Evolutionary conservation across 306 rosid species (phyloP).

Genomic region (Ziziphus jujuba): DNA sequence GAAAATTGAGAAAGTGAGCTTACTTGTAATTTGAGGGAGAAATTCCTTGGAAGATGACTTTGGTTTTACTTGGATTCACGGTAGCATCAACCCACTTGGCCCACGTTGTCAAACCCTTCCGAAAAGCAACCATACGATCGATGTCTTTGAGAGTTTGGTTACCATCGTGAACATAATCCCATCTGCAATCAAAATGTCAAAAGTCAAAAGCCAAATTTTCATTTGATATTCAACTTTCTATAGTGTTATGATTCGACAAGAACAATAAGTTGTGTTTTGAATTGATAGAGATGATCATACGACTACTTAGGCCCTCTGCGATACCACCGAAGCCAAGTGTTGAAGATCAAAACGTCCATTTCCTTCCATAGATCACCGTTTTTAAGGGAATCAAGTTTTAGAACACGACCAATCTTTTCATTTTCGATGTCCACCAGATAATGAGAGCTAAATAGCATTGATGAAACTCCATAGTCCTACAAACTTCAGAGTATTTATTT

Average conservation of each 20-base stretch:
- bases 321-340: constrained; percentile 89
- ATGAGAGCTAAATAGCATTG: constrained; percentile 24
- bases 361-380: constrained; percentile 56
- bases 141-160: constrained; percentile 46
- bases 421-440: constrained; percentile 65
- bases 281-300: constrained; percentile 32
- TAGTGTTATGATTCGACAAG: neutral
- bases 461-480: constrained; percentile 62
- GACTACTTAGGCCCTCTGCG: constrained; percentile 52
- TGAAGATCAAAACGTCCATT: constrained; percentile 65
- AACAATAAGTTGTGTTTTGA: neutral
- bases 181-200: constrained; percentile 43
- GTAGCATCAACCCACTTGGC: constrained; percentile 57
- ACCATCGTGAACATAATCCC: constrained; percentile 67
- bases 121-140: constrained; percentile 71
- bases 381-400: constrained; percentile 62
- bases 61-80: constrained; percentile 44
- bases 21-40: constrained; percentile 69
- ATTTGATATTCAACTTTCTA: neutral
- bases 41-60: constrained; percentile 65
- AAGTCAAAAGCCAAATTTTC: neutral
- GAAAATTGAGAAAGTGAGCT: constrained; percentile 6
- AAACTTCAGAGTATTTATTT: neutral
- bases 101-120: constrained; percentile 59
- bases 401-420: constrained; percentile 50